phyloP scores from a whole-genome alignment of 495 filamentous ascomycete species.

The Tuber indicum region DNA sequence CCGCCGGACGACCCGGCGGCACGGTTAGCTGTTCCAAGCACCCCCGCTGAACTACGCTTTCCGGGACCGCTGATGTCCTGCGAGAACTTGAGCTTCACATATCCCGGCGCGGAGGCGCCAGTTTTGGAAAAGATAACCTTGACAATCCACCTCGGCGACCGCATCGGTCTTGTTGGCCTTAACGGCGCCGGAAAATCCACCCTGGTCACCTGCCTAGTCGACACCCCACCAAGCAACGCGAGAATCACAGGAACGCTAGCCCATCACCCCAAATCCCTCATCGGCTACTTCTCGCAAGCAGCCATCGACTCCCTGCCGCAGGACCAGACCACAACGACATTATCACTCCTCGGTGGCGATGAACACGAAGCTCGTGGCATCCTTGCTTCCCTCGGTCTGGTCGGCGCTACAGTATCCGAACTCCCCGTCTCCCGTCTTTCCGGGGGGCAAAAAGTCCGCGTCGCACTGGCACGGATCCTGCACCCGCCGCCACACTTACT shows the following conservation, averaged over 20 bases:
- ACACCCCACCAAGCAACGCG: slow-evolving; percentile 43
- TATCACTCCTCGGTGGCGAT: slow-evolving; percentile 53
- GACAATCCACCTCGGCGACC: slow-evolving; percentile 60
- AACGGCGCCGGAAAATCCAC: slow-evolving; percentile 74
- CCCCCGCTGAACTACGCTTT: slow-evolving; percentile 59
- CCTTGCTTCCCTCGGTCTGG: slow-evolving; percentile 59
- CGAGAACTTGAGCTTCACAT: slow-evolving; percentile 59
- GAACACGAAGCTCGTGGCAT: slow-evolving; percentile 60
- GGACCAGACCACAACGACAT: slow-evolving; percentile 54
- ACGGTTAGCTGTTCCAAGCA: slow-evolving; percentile 53
- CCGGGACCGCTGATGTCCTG: slow-evolving; percentile 64
- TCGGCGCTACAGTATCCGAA: slow-evolving; percentile 59
- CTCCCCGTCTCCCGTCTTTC: slow-evolving; percentile 63
- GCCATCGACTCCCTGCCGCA: slow-evolving; percentile 58
- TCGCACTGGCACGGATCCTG: slow-evolving; percentile 63
- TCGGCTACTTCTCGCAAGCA: slow-evolving; percentile 73
- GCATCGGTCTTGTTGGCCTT: slow-evolving; percentile 65
- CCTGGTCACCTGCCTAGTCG: slow-evolving; percentile 55
- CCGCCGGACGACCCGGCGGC: slow-evolving; percentile 58
- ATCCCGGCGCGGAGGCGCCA: slow-evolving; percentile 42
- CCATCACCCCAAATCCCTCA: slow-evolving; percentile 57
- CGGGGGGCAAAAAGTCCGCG: slow-evolving; percentile 71
- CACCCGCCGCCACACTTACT: slow-evolving; percentile 64
- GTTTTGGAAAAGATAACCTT: slow-evolving; percentile 57
- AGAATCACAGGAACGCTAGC: slow-evolving; percentile 50